Evolutionary conservation across 495 filamentous ascomycete genomes (phyloP).

Genomic region (Cairneyella variabilis): DNA sequence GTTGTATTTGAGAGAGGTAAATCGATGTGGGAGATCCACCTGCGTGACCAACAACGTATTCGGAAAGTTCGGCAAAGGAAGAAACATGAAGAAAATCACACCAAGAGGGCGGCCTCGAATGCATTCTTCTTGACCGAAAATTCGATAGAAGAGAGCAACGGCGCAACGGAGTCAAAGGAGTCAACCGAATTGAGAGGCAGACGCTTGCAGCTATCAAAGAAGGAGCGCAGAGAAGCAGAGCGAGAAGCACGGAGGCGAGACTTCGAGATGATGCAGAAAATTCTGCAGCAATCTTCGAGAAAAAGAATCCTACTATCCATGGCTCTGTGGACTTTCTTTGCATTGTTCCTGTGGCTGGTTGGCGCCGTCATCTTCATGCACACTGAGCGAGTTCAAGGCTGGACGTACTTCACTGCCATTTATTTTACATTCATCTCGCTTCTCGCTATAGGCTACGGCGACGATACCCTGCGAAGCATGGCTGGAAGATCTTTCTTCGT

Average conservation of each 20-base stretch:
- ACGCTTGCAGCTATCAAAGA: slow-evolving; percentile 26
- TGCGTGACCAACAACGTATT: slow-evolving; percentile 62
- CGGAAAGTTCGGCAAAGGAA: slow-evolving; percentile 46
- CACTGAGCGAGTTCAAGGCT: slow-evolving; percentile 29
- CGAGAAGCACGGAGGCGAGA: slow-evolving; percentile 55
- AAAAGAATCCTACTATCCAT: slow-evolving; percentile 62
- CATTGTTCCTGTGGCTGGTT: slow-evolving; percentile 69
- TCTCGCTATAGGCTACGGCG: slow-evolving; percentile 82
- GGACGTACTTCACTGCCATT: slow-evolving; percentile 71
- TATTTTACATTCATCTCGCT: slow-evolving; percentile 77
- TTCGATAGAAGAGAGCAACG: neutral
- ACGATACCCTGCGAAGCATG: slow-evolving; percentile 62
- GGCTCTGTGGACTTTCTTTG: slow-evolving; percentile 53
- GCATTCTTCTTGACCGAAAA: neutral
- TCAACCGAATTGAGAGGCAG: slow-evolving; percentile 38
- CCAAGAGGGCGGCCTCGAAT: neutral
- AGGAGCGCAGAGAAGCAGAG: slow-evolving; percentile 49
- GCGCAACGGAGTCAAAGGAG: slow-evolving; percentile 8
- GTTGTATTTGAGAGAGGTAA: slow-evolving; percentile 73
- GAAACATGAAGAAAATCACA: slow-evolving; percentile 11
- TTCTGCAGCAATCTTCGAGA: slow-evolving; percentile 33
- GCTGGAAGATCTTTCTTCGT: slow-evolving; percentile 77
- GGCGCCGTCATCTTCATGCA: slow-evolving; percentile 70
- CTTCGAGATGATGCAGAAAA: slow-evolving; percentile 1
- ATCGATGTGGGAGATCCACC: slow-evolving; percentile 58